Conservation (phyloP, 2,329 filamentous ascomycete genomes). For the Fusarium ramigenum region DNA sequence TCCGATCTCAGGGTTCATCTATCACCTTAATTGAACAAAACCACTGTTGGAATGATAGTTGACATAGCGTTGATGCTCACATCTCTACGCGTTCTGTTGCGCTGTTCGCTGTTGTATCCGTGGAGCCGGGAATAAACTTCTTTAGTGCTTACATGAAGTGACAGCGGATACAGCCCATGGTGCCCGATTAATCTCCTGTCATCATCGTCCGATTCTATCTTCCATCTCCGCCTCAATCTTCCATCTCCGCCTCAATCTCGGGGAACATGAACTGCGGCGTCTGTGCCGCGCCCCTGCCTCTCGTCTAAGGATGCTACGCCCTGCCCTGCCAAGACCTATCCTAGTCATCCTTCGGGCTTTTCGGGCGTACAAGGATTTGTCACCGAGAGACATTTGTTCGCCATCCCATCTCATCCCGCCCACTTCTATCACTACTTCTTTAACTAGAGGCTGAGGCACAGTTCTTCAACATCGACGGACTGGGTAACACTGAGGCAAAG, state of each 20-base stretch:
- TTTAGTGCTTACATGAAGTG: background rate
- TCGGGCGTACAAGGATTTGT: background rate
- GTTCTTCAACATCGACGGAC: background rate
- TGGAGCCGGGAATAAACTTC: background rate
- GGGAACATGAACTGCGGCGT: background rate
- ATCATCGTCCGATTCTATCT: background rate
- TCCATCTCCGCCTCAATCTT: background rate
- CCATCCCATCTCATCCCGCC: background rate
- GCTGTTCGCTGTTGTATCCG: too few species aligned
- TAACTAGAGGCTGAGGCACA: background rate
- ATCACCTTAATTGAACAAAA: background rate
- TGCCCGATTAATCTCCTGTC: background rate
- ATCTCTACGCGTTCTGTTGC: too few species aligned
- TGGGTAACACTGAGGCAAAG: background rate
- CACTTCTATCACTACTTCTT: background rate
- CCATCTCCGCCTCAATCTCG: background rate
- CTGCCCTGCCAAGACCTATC: background rate
- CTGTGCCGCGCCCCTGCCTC: background rate
- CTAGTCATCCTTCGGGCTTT: background rate
- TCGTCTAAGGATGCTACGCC: background rate
- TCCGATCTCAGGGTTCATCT: too few species aligned
- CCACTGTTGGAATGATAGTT: too few species aligned
- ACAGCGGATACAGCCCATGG: background rate
- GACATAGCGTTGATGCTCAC: too few species aligned
- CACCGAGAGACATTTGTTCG: background rate